A percentile compares a stretch with the other conserved stretches of the same genome.
Conservation (phyloP, 441 rosid genomes). For the Gossypium gossypioides region DNA sequence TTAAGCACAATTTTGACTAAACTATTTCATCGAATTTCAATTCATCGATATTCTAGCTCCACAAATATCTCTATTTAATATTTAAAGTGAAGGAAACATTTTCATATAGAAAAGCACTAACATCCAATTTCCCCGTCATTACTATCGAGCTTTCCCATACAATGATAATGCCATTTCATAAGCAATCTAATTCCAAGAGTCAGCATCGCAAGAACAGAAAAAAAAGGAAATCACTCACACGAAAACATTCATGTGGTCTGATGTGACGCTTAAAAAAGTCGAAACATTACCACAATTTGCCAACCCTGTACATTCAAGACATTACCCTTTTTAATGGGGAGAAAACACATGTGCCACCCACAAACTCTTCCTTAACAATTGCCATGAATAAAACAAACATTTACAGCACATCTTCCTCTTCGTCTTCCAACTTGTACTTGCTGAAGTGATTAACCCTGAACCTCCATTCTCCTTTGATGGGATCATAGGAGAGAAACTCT, state of each 20-base stretch:
- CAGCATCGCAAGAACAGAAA: background rate
- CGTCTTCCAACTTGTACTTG: constrained; percentile 48
- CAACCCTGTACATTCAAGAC: constrained; percentile 17
- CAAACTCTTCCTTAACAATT: background rate
- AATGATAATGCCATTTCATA: background rate
- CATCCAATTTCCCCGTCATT: too few relatives aligned
- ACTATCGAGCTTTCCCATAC: background rate
- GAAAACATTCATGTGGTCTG: background rate
- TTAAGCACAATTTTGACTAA: too few relatives aligned
- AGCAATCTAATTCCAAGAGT: background rate
- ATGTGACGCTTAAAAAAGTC: background rate
- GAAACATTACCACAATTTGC: constrained; percentile 3
- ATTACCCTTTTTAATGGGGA: background rate
- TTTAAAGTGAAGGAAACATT: too few relatives aligned
- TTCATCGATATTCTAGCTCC: too few relatives aligned
- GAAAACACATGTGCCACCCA: constrained; percentile 3
- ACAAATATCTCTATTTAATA: too few relatives aligned
- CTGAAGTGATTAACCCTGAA: constrained; percentile 86
- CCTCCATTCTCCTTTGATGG: constrained; percentile 80
- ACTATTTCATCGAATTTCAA: too few relatives aligned
- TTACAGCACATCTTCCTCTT: constrained; percentile 14
- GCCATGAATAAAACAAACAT: too few relatives aligned
- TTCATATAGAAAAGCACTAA: too few relatives aligned
- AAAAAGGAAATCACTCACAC: background rate
- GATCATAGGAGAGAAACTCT: constrained; percentile 71